These are phyloP conservation scores for Synchytrium microbalum DNA, from an alignment of 371 early-diverging fungal species.

Conservation along the genomic window DNA sequence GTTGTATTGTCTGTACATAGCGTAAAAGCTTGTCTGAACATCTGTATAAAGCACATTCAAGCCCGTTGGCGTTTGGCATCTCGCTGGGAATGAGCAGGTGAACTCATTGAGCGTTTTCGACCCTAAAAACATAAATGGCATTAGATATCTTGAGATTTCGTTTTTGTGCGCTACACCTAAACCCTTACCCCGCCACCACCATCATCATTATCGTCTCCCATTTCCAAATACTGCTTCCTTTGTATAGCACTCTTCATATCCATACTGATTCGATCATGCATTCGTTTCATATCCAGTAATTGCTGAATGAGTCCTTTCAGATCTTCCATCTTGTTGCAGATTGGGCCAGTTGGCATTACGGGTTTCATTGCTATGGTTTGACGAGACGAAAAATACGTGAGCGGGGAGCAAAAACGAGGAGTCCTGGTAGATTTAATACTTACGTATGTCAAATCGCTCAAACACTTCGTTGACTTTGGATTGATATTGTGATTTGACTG, in stretches of 20 bases:
- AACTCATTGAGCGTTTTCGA: neutral
- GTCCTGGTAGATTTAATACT: conserved; percentile 51
- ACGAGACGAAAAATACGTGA: conserved; percentile 50
- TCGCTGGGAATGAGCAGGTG: neutral
- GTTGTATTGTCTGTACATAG: too few species aligned
- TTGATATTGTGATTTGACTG: conserved; percentile 43
- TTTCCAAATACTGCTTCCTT: neutral
- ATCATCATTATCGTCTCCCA: neutral
- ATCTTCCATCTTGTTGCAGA: conserved; percentile 66
- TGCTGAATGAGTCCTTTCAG: conserved; percentile 58
- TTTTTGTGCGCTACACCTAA: neutral
- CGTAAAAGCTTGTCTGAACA: too few species aligned
- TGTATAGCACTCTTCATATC: neutral
- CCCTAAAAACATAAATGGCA: neutral
- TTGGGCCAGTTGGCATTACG: conserved; percentile 66
- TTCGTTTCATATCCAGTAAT: conserved; percentile 72
- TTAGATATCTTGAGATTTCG: neutral
- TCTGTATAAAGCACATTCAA: too few species aligned
- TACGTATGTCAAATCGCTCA: conserved; percentile 53
- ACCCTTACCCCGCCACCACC: neutral
- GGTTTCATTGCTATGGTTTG: conserved; percentile 50
- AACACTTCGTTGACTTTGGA: conserved; percentile 57
- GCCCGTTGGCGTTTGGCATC: neutral
- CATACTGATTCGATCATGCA: conserved; percentile 41
- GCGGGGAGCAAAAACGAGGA: conserved; percentile 68